Evolutionary conservation across 306 rosid genomes (phyloP), one percentile per base, ranked within the genome.

Genomic region (Abrus pulchellus): DNA sequence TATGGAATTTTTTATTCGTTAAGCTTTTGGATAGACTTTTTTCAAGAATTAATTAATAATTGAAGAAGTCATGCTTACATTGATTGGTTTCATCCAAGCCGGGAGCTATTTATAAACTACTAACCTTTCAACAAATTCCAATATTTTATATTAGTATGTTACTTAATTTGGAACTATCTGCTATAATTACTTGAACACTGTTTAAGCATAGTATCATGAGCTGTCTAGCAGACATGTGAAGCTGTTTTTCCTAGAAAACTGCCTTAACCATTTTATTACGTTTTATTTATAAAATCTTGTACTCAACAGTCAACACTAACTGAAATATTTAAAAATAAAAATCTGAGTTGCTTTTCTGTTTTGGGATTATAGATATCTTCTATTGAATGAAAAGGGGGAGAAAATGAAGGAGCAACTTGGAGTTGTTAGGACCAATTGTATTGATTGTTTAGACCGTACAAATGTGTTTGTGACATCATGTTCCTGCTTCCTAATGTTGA

Each of bases 321-420:
- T 3, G 14, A 48, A 36, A 65, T 7, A 8, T 32, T 67, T 2
- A n/a, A n/a, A n/a, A n/a, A n/a, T n/a, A 10, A 72, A 77, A n/a
- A 2, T 38, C n/a, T n/a, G n/a, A 43, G 73, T 13, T 75, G 79
- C 75, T 75, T 48, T 48, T 83, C 78, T 84, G 63, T 61, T 60
- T 56, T 43, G 84, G 59, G 85, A 82, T 77, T 69, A 52, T 83
- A 93, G 99, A 88, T 95, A 90, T 86, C 86, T 93, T 85, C 83
- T 95, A 83, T 69, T 95, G 84, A 93, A 89, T 84, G 96, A 93
- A 63, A 91, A 93, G 82, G 97, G 90, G 77, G 97, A 93, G 88
- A 95, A 91, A 89, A 88, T 93, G 97, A 95, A 95, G 89, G 97
- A 95, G 85, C 99, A 95, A 74, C 90, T 80, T 52, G 99, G 99